Conservation (phyloP, 495 filamentous ascomycete species). For the Neurospora tetrasperma region DNA sequence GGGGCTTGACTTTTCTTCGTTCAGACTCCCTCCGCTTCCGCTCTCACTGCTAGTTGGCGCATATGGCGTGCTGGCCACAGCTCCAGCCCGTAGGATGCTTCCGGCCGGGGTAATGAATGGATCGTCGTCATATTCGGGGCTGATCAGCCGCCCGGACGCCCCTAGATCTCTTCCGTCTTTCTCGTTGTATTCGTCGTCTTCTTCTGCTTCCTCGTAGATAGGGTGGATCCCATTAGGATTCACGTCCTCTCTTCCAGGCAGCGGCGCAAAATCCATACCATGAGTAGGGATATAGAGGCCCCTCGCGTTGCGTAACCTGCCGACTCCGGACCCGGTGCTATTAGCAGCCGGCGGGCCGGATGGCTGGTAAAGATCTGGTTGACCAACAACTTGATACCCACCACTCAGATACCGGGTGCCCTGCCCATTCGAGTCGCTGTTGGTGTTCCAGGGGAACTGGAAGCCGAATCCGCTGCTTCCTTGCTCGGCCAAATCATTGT, state of each 20-base stretch:
- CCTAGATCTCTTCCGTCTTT: constrained; percentile 7
- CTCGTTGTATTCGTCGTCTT: constrained; percentile 57
- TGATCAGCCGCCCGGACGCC: constrained; percentile 10
- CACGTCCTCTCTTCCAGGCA: neutral
- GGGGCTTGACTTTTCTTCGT: neutral
- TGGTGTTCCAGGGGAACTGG: constrained; percentile 21
- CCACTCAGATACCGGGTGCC: constrained; percentile 25
- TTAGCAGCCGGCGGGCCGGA: neutral
- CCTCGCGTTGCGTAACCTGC: constrained; percentile 12
- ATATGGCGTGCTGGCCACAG: neutral
- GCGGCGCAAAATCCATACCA: constrained; percentile 12
- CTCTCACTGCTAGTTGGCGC: constrained; percentile 2
- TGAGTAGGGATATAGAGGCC: constrained; percentile 24
- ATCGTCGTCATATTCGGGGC: constrained; percentile 22
- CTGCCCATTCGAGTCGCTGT: constrained; percentile 28
- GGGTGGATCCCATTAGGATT: constrained; percentile 36
- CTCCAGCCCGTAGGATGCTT: neutral
- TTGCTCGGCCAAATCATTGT: constrained; percentile 43
- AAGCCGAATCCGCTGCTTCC: constrained; percentile 6
- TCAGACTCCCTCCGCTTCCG: neutral
- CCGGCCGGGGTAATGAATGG: constrained; percentile 33
- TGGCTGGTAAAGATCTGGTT: neutral
- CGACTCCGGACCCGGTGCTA: neutral
- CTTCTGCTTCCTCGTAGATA: constrained; percentile 53
- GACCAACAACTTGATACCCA: neutral